Conservation (phyloP, 2,329 filamentous ascomycete species). For the Rosellinia necatrix region DNA sequence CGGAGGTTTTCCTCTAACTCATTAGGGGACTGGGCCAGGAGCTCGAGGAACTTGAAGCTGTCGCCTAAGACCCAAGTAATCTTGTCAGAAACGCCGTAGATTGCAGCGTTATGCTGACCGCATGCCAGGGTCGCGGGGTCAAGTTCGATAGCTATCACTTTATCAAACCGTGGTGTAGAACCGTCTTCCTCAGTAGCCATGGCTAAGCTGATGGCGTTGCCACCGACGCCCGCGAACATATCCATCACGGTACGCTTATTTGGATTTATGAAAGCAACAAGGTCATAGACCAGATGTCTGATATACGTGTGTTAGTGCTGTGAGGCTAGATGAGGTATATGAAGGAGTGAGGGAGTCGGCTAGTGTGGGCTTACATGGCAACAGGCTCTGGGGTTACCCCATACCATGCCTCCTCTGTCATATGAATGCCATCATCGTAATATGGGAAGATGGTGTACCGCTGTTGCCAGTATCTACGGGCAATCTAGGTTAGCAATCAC, state of each 20-base stretch:
- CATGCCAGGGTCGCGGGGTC: conserved; percentile 81
- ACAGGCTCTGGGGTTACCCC: conserved; percentile 94
- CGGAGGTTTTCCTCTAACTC: conserved; percentile 41
- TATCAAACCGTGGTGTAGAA: conserved; percentile 72
- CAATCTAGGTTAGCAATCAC: not conserved
- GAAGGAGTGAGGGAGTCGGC: not conserved
- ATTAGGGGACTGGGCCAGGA: conserved; percentile 44
- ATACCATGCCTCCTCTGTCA: conserved; percentile 96
- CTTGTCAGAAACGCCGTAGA: conserved; percentile 76
- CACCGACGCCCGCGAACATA: conserved; percentile 87
- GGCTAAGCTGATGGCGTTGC: conserved; percentile 95
- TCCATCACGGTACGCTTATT: conserved; percentile 70
- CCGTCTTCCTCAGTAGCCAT: conserved; percentile 44
- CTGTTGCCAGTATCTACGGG: conserved; percentile 86
- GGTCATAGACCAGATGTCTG: conserved; percentile 76
- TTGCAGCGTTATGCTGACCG: conserved; percentile 85
- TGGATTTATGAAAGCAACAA: conserved; percentile 58
- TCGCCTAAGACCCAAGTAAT: conserved; percentile 90
- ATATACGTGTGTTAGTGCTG: conserved; percentile 28
- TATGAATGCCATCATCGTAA: conserved; percentile 85
- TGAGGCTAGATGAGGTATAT: too few species aligned
- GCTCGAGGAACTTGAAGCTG: conserved; percentile 75
- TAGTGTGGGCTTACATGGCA: conserved; percentile 64
- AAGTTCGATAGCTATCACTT: conserved; percentile 87
- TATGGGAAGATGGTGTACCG: conserved; percentile 83